Evolutionary conservation across 352 stramenopile genomes (phyloP), one percentile per base, ranked within the genome.

Genomic region (Phytophthora rubi): DNA sequence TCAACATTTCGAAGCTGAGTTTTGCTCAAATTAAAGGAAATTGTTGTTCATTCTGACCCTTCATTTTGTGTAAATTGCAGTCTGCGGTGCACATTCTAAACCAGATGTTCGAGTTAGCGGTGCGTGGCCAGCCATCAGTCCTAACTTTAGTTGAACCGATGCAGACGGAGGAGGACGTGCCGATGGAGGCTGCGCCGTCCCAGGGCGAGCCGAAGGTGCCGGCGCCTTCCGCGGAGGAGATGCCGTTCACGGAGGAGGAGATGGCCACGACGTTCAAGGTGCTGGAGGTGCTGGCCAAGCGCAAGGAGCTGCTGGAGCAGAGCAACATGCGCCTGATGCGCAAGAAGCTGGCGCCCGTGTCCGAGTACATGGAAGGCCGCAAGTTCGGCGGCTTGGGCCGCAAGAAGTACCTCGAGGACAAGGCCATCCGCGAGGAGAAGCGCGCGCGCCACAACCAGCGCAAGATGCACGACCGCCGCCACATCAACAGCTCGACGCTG

Each of bases 401-500:
- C 48, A 96, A 96, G 63, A 94, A 96, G 64, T 96, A 95, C 72
- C 64, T 96, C 9, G 87, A 96, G 51, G 89, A 96, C 72, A 95
- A 96, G 72, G 85, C 92, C 37, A 77, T 96, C 47, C 81, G 85
- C 35, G 87, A 94, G 47, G 89, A 96, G 58, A 96, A 96, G 62
- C 87, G 88, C 3, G 89, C 89, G 44, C 87, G 89, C 6, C 64
- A 89, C 32, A 94, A 95, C 70, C 86, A 95, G 77, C 83, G 86
- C 59, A 91, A 91, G 68, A 95, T 96, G 88, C 88, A 94, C 62
- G 89, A 99, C 79, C 86, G 90, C 57, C 97, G 97, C 59, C 95
- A 98, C 75, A 97, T 98, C 72, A 98, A 98, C 54, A 85, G 82
- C 51, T 98, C 95, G 6, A 80, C 90, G 59, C 70, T 99, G 53